These are phyloP conservation scores for Aspergillus clavatus DNA, from an alignment of 2,329 filamentous ascomycete genomes.

Conservation along the genomic window DNA sequence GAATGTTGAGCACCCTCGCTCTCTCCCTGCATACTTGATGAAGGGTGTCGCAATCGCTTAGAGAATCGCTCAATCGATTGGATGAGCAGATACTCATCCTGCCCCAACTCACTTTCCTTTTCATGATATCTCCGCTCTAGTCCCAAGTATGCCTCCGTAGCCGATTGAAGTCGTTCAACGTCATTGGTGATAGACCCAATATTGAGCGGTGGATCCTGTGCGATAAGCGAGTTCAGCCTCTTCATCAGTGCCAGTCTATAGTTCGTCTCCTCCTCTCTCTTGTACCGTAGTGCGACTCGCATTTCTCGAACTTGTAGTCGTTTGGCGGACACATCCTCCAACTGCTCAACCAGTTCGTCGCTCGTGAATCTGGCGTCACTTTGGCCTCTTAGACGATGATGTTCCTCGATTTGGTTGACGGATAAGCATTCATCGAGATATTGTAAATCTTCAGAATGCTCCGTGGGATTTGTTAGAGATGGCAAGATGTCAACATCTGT, in stretches of 20 bases:
- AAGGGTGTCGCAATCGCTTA: slow-evolving; percentile 1
- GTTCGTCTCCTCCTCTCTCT: slow-evolving; percentile 22
- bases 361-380: not conserved
- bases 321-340: slow-evolving; percentile 14
- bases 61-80: slow-evolving; percentile 17
- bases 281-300: slow-evolving; percentile 19
- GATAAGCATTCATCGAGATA: too few relatives aligned
- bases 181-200: slow-evolving; percentile 6
- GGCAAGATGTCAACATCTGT: not conserved
- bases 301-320: slow-evolving; percentile 19
- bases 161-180: slow-evolving; percentile 17
- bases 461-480: slow-evolving; percentile 1
- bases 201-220: slow-evolving; percentile 5
- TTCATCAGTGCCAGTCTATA: slow-evolving; percentile 19
- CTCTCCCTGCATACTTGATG: not conserved
- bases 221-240: slow-evolving; percentile 17
- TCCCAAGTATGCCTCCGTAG: slow-evolving; percentile 19
- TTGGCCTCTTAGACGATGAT: not conserved
- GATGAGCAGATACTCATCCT: slow-evolving; percentile 23
- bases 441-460: slow-evolving; percentile 4
- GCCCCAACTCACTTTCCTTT: slow-evolving; percentile 23
- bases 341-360: slow-evolving; percentile 9
- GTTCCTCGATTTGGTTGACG: not conserved
- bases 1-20: not conserved
- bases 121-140: slow-evolving; percentile 22